These are phyloP conservation scores for Grammothele lineata DNA, from an alignment of 768 basidiomycete genomes.

Conservation along the genomic window DNA sequence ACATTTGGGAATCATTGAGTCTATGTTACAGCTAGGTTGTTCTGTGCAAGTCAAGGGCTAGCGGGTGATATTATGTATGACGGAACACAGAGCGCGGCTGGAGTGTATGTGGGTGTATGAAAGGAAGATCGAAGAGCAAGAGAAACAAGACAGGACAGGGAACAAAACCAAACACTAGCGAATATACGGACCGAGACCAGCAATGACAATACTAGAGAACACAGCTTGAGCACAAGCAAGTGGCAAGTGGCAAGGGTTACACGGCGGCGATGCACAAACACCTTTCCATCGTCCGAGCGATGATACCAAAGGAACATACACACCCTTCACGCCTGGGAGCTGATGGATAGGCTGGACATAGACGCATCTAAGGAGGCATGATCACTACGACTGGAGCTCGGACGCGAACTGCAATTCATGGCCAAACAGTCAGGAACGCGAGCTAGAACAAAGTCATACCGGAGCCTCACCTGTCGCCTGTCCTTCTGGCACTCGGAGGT, in stretches of 20 bases:
- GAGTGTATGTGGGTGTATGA: too few relatives aligned
- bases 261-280: constrained; percentile 2
- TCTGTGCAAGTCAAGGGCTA: constrained; percentile 6
- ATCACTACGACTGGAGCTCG: constrained; percentile 29
- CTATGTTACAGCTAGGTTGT: constrained; percentile 13
- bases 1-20: background rate
- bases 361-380: constrained; percentile 20
- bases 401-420: constrained; percentile 22
- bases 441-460: too few relatives aligned
- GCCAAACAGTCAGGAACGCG: too few relatives aligned
- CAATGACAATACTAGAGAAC: too few relatives aligned
- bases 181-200: background rate
- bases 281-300: constrained; percentile 6
- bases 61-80: constrained; percentile 10
- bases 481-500: constrained; percentile 12
- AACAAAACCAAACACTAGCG: background rate
- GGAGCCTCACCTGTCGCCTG: constrained; percentile 28
- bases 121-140: background rate
- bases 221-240: background rate
- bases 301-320: too few relatives aligned
- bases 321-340: constrained; percentile 4
- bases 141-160: background rate
- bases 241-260: background rate
- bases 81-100: background rate
- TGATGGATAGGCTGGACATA: constrained; percentile 22